phyloP scores from a whole-genome alignment of 768 basidiomycete genomes.

The Leccinum fibrillosum region DNA sequence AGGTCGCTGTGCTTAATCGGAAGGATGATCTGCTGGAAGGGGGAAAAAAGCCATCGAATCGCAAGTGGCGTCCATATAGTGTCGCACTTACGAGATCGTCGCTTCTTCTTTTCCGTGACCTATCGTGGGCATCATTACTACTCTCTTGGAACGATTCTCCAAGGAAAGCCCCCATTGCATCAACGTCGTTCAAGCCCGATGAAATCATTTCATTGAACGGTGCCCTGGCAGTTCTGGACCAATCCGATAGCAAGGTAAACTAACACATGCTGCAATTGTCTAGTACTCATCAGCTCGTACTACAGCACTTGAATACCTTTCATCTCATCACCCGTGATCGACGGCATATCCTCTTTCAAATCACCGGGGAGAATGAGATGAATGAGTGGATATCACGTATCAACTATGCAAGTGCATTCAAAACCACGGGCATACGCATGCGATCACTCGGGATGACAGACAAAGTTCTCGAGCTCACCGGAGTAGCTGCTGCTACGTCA shows the following conservation, averaged over 20 bases:
- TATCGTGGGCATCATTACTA: constrained; percentile 49
- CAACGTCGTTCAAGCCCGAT: constrained; percentile 67
- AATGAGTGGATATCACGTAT: constrained; percentile 89
- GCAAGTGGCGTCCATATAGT: constrained; percentile 88
- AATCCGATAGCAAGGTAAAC: constrained; percentile 70
- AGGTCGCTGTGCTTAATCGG: constrained; percentile 75
- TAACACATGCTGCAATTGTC: background rate
- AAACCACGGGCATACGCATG: constrained; percentile 78
- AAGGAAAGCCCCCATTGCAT: constrained; percentile 37
- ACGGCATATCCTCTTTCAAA: constrained; percentile 80
- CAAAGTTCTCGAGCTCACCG: constrained; percentile 71
- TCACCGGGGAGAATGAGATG: constrained; percentile 64
- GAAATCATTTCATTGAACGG: constrained; percentile 79
- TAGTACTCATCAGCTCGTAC: constrained; percentile 2
- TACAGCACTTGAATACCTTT: constrained; percentile 64
- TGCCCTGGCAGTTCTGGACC: constrained; percentile 78
- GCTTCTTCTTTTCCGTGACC: constrained; percentile 84
- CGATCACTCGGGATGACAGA: constrained; percentile 67
- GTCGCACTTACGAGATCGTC: constrained; percentile 89
- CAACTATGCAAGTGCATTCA: constrained; percentile 94
- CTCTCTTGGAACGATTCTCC: constrained; percentile 40
- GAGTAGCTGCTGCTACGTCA: constrained; percentile 82
- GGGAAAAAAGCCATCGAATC: constrained; percentile 67
- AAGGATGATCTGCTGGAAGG: constrained; percentile 79
- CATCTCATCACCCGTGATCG: constrained; percentile 74